phyloP scores from a whole-genome alignment of 2,329 filamentous ascomycete genomes.

The Exophiala sp. region DNA sequence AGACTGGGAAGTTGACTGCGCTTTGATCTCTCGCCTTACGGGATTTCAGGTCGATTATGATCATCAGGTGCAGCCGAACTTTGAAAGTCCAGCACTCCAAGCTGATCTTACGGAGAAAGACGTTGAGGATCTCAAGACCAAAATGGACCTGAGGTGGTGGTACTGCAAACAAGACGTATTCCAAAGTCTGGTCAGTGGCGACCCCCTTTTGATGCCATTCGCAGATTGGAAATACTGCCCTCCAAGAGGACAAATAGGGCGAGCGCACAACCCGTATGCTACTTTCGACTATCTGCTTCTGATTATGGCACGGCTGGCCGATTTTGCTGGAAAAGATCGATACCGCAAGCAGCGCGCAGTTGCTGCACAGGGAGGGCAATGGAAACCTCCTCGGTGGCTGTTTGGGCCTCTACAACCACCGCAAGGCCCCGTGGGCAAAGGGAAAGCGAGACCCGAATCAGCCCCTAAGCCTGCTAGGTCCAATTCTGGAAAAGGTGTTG shows the following conservation, averaged over 20 bases:
- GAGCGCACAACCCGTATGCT: constrained; percentile 72
- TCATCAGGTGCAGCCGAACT: constrained; percentile 41
- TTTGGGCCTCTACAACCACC: constrained; percentile 33
- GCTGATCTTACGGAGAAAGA: constrained; percentile 50
- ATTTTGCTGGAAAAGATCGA: constrained; percentile 72
- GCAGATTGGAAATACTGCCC: constrained; percentile 79
- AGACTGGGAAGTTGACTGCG: constrained; percentile 49
- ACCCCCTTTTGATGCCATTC: constrained; percentile 77
- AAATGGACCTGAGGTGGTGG: constrained; percentile 92
- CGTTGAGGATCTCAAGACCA: constrained; percentile 70
- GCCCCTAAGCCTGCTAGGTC: not conserved
- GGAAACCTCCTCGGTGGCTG: constrained; percentile 41
- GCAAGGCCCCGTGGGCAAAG: not conserved
- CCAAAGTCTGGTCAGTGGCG: constrained; percentile 82
- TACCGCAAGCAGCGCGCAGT: constrained; percentile 67
- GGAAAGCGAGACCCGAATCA: not conserved
- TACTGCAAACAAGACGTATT: constrained; percentile 91
- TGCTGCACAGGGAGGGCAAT: constrained; percentile 52
- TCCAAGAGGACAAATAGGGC: constrained; percentile 73
- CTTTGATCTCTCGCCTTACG: constrained; percentile 53
- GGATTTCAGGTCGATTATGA: constrained; percentile 56
- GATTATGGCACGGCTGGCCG: constrained; percentile 69
- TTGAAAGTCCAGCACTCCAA: constrained; percentile 4
- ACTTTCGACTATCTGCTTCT: constrained; percentile 84
- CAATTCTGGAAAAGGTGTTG: constrained; percentile 10